Conservation (phyloP, 2,329 filamentous ascomycete species). For the Fonsecaea nubica region DNA sequence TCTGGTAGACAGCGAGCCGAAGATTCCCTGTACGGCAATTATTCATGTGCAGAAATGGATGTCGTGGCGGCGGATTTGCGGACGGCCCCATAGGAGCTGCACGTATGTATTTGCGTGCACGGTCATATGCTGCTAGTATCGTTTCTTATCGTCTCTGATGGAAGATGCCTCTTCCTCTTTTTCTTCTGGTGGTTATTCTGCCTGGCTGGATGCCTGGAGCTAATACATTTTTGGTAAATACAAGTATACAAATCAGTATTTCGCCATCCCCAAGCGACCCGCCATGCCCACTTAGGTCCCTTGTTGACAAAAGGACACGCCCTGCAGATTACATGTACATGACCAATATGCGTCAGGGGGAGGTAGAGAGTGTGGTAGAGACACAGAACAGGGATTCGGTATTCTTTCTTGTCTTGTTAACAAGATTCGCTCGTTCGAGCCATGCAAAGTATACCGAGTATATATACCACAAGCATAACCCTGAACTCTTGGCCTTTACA, state of each 20-base stretch:
- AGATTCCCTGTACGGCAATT: too few relatives aligned
- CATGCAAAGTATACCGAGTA: too few relatives aligned
- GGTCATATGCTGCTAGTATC: neutral
- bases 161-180: too few relatives aligned
- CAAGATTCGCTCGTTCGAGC: too few relatives aligned
- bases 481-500: too few relatives aligned
- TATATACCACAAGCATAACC: too few relatives aligned
- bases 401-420: too few relatives aligned
- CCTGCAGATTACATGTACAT: neutral
- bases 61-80: neutral
- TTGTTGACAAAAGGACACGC: neutral
- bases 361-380: neutral
- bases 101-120: neutral
- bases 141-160: neutral
- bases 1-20: too few relatives aligned
- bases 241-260: neutral
- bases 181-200: neutral
- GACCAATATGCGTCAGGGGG: neutral
- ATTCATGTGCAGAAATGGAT: neutral
- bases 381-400: neutral
- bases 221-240: neutral
- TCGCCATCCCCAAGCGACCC: neutral
- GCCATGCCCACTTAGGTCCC: neutral
- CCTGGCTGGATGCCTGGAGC: slow-evolving; percentile 1
- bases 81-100: neutral